These are phyloP conservation scores for Paraphaeosphaeria minitans DNA, from an alignment of 2,329 filamentous ascomycete genomes.

Conservation along the genomic window DNA sequence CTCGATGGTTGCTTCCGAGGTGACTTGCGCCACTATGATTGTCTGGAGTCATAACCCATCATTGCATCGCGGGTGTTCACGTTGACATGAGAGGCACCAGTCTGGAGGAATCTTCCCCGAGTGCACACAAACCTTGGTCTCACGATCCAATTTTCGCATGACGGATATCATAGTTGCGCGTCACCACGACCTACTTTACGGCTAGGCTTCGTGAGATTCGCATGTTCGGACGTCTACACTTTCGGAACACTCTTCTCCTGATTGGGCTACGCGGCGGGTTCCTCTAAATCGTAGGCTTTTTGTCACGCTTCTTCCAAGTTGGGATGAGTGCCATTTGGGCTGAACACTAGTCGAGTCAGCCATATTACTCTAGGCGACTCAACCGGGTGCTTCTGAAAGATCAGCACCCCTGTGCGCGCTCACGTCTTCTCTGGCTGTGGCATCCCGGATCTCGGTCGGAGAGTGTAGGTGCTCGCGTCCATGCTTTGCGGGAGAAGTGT, in stretches of 20 bases:
- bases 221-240: neutral
- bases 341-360: slow-evolving; percentile 1
- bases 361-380: neutral
- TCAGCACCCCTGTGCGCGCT: neutral
- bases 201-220: neutral
- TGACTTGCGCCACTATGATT: no score
- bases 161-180: neutral
- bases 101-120: no score
- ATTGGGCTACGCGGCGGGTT: neutral
- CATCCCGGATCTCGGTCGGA: neutral
- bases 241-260: neutral
- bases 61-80: no score
- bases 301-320: neutral
- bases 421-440: neutral
- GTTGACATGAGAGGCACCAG: no score
- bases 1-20: no score
- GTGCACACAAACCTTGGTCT: no score
- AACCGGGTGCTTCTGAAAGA: neutral
- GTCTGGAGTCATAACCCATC: no score
- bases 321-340: neutral
- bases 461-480: neutral
- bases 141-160: neutral
- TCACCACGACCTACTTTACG: neutral
- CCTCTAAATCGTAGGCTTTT: neutral
- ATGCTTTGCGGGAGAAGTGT: neutral